Evolutionary conservation across 2,329 filamentous ascomycete species (phyloP).

Genomic region (Huntiella decipiens): DNA sequence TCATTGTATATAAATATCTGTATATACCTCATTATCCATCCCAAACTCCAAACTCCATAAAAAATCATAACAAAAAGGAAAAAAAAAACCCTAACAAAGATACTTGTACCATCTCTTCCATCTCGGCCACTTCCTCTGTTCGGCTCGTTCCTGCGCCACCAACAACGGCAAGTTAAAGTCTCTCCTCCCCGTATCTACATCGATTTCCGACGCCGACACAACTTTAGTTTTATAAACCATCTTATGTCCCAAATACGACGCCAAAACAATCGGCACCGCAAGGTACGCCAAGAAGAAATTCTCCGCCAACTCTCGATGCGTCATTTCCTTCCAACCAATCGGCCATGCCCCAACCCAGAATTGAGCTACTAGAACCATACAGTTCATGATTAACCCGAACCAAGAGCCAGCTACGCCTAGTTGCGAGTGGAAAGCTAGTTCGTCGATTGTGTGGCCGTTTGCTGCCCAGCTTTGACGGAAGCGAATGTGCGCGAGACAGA

Average conservation of each 20-base stretch:
- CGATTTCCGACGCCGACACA: slow-evolving; percentile 56
- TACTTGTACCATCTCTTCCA: slow-evolving; percentile 65
- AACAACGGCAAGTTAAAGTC: slow-evolving; percentile 68
- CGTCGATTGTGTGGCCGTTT: slow-evolving; percentile 49
- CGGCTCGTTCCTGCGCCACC: slow-evolving; percentile 60
- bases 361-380: slow-evolving; percentile 59
- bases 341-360: slow-evolving; percentile 79
- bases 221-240: slow-evolving; percentile 50
- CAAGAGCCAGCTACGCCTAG: slow-evolving; percentile 65
- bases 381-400: slow-evolving; percentile 58
- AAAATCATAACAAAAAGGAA: background rate
- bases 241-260: slow-evolving; percentile 60
- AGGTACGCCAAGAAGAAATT: slow-evolving; percentile 60
- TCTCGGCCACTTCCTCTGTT: slow-evolving; percentile 48
- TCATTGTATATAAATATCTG: too few relatives aligned
- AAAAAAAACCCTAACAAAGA: slow-evolving; percentile 34
- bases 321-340: slow-evolving; percentile 33
- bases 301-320: slow-evolving; percentile 28
- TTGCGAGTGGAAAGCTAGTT: slow-evolving; percentile 67
- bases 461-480: slow-evolving; percentile 65
- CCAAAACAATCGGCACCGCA: slow-evolving; percentile 46
- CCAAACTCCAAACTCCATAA: slow-evolving; percentile 3
- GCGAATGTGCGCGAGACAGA: slow-evolving; percentile 80
- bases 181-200: slow-evolving; percentile 65
- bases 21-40: too few relatives aligned